Evolutionary conservation across 2,329 filamentous ascomycete genomes (phyloP).

Genomic region (Knufia fluminis): DNA sequence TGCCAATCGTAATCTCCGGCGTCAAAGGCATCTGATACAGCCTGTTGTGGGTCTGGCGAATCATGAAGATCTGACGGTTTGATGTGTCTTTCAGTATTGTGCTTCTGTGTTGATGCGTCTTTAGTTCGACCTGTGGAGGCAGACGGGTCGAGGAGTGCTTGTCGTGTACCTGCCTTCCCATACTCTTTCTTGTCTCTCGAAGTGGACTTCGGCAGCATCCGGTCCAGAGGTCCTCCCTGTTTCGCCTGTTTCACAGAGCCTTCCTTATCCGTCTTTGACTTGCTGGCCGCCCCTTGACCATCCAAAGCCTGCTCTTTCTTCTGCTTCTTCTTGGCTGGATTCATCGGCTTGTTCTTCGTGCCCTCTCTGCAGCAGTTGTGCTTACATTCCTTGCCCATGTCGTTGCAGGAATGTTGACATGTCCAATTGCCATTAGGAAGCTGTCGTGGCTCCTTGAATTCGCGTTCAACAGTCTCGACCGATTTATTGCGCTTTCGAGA

Average conservation of each 20-base stretch:
- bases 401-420: slow-evolving; percentile 62
- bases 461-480: neutral
- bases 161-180: too few species aligned
- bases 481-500: slow-evolving; percentile 5
- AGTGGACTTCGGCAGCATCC: neutral
- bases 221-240: neutral
- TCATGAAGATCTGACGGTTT: neutral
- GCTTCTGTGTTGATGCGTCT: too few species aligned
- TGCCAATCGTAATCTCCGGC: slow-evolving; percentile 6
- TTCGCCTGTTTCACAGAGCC: neutral
- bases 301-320: slow-evolving; percentile 4
- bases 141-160: too few species aligned
- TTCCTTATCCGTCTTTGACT: neutral
- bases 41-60: neutral
- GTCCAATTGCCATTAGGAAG: slow-evolving; percentile 63
- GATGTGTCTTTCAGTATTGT: neutral
- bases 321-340: slow-evolving; percentile 23
- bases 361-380: slow-evolving; percentile 67
- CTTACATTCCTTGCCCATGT: slow-evolving; percentile 53
- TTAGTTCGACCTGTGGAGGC: too few species aligned
- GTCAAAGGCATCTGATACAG: neutral
- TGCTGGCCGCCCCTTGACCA: neutral
- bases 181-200: neutral
- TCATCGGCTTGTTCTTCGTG: slow-evolving; percentile 52
- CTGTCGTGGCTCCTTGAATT: slow-evolving; percentile 36